Evolutionary conservation across 805 yeast species (phyloP).

Genomic region (Metschnikowia aberdeeniae): DNA sequence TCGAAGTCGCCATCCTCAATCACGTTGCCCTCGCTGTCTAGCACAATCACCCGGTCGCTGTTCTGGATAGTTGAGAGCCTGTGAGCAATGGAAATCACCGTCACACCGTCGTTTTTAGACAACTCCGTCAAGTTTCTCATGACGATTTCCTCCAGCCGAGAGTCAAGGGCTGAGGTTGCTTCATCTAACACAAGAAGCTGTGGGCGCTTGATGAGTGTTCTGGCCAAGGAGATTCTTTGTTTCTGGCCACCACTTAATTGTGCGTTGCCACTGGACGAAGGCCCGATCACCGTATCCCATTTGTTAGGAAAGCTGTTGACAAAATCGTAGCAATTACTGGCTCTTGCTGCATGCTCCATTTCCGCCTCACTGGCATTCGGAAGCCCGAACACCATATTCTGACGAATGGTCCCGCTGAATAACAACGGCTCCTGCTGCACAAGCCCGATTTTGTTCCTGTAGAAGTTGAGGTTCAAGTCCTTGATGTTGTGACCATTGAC

Average conservation of each 20-base stretch:
- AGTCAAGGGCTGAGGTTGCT: conserved; percentile 91
- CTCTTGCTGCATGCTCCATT: conserved; percentile 52
- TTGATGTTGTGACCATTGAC: conserved; percentile 63
- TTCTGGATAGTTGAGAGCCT: conserved; percentile 82
- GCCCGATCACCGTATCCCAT: conserved; percentile 77
- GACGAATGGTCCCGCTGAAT: conserved; percentile 80
- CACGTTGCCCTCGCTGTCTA: conserved; percentile 48
- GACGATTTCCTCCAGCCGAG: conserved; percentile 82
- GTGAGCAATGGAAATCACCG: conserved; percentile 89
- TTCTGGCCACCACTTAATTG: conserved; percentile 94
- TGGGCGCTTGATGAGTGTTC: conserved; percentile 79
- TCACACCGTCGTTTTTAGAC: conserved; percentile 40
- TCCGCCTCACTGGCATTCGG: conserved; percentile 56
- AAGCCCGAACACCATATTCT: conserved; percentile 75
- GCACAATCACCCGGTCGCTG: conserved; percentile 75
- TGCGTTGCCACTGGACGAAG: conserved; percentile 63
- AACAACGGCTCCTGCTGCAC: conserved; percentile 92
- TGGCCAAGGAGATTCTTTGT: conserved; percentile 87
- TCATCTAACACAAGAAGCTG: conserved; percentile 83
- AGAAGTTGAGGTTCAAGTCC: conserved; percentile 64
- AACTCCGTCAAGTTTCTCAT: conserved; percentile 64
- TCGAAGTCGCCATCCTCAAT: conserved; percentile 67
- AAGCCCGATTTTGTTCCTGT: conserved; percentile 74
- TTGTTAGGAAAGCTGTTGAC: conserved; percentile 75
- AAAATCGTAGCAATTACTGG: conserved; percentile 73